Evolutionary conservation across 805 yeast genomes (phyloP).

Genomic region (Soucietia sequanensis): DNA sequence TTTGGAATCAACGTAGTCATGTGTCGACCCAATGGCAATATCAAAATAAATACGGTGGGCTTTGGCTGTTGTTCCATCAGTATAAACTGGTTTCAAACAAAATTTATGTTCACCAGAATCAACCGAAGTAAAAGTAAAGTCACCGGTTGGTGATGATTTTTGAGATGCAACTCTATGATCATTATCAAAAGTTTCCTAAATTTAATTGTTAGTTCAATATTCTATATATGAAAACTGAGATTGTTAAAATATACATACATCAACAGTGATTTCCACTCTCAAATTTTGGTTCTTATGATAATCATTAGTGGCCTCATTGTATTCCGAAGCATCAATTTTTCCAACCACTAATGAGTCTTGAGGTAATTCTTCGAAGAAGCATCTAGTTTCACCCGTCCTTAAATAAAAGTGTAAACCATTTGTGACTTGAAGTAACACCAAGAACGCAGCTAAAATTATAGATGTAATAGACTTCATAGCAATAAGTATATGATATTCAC

Average conservation of each 20-base stretch:
- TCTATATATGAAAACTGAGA: not conserved
- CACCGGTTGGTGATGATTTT: slow-evolving; percentile 57
- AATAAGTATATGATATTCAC: not conserved
- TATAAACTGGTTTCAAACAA: slow-evolving; percentile 60
- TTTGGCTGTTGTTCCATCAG: slow-evolving; percentile 68
- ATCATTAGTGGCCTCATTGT: slow-evolving; percentile 43
- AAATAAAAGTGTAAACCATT: slow-evolving; percentile 75
- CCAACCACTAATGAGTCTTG: slow-evolving; percentile 80
- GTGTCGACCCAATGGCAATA: slow-evolving; percentile 63
- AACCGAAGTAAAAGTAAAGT: slow-evolving; percentile 76
- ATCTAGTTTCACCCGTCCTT: slow-evolving; percentile 70
- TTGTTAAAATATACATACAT: slow-evolving; percentile 45
- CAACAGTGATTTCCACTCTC: slow-evolving; percentile 66
- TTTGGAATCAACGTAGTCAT: slow-evolving; percentile 60
- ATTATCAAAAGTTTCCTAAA: slow-evolving; percentile 64
- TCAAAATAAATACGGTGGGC: slow-evolving; percentile 72
- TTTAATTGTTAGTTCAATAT: slow-evolving; percentile 8
- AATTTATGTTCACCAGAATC: slow-evolving; percentile 85
- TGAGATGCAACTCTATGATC: slow-evolving; percentile 76
- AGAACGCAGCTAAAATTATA: slow-evolving; percentile 4
- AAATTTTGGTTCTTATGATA: slow-evolving; percentile 56
- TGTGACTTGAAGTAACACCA: slow-evolving; percentile 14
- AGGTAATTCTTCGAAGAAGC: slow-evolving; percentile 82
- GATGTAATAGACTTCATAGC: slow-evolving; percentile 3
- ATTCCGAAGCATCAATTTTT: slow-evolving; percentile 65